phyloP scores from a whole-genome alignment of 352 stramenopile genomes.

The Pythium folliculosum region DNA sequence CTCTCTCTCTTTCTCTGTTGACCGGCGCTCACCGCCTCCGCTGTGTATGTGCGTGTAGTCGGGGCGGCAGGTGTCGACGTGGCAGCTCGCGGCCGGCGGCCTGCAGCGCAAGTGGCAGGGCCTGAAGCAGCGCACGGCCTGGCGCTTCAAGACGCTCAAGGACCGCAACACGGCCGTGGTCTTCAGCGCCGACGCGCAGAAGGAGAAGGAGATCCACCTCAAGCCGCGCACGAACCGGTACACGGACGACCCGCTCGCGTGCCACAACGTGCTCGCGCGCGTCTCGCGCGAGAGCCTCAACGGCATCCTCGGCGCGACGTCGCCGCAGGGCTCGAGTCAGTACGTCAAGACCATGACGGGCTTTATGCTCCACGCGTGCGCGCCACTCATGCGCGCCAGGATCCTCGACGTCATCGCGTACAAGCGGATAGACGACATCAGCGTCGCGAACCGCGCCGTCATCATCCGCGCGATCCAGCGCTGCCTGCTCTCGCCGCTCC shows the following conservation, averaged over 20 bases:
- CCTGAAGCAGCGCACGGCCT: constrained; percentile 80
- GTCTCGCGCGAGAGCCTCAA: constrained; percentile 70
- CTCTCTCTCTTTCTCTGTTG: not conserved
- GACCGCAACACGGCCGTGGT: constrained; percentile 71
- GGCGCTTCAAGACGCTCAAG: constrained; percentile 82
- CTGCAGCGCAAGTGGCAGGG: constrained; percentile 83
- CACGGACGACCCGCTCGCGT: constrained; percentile 64
- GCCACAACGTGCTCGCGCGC: constrained; percentile 69
- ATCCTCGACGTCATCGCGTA: constrained; percentile 80
- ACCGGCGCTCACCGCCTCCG: not conserved
- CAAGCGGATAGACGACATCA: constrained; percentile 67
- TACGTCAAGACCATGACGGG: constrained; percentile 84
- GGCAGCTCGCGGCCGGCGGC: constrained; percentile 69
- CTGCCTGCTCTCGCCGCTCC: constrained; percentile 68
- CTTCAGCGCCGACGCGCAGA: constrained; percentile 70
- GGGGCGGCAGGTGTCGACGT: constrained; percentile 58
- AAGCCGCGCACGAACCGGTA: constrained; percentile 50
- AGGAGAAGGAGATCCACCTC: constrained; percentile 67
- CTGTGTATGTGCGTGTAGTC: constrained; percentile 1
- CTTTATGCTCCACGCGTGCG: constrained; percentile 82
- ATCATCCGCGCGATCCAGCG: constrained; percentile 81
- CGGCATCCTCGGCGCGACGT: constrained; percentile 75
- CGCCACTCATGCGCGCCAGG: constrained; percentile 56
- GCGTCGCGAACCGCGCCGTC: constrained; percentile 67
- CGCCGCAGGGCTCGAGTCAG: constrained; percentile 68